Conservation (phyloP, 306 rosid species). For the Hylodesmum podocarpum region DNA sequence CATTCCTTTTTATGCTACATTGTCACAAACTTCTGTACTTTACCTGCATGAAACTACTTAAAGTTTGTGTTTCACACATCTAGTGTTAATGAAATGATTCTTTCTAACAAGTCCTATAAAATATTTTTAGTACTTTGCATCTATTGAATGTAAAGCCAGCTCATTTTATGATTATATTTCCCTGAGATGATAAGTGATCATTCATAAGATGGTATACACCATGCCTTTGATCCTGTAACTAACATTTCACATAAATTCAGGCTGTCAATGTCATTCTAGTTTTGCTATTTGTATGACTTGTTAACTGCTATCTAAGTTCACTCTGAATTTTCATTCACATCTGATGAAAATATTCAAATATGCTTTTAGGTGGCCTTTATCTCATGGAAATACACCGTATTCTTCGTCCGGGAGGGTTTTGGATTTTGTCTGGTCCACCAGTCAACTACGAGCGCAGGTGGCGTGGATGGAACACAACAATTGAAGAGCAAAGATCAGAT, state of each 20-base stretch:
- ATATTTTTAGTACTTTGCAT: not conserved
- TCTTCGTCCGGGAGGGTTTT: slow-evolving; percentile 97
- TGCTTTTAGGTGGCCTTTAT: slow-evolving; percentile 81
- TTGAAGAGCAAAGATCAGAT: slow-evolving; percentile 84
- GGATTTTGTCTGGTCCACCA: slow-evolving; percentile 97
- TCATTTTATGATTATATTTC: not conserved
- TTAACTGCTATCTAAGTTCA: not conserved
- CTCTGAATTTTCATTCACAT: not conserved
- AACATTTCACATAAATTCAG: slow-evolving; percentile 1
- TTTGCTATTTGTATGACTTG: not conserved
- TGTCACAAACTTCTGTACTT: not conserved
- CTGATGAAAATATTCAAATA: not conserved
- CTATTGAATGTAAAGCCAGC: not conserved
- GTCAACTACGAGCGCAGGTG: slow-evolving; percentile 85
- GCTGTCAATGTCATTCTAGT: not conserved
- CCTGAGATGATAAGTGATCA: not conserved
- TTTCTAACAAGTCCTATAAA: not conserved
- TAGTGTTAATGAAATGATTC: not conserved
- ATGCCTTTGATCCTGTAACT: not conserved
- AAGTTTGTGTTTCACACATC: not conserved
- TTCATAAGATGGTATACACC: not conserved
- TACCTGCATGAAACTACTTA: slow-evolving; percentile 6
- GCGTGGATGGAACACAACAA: slow-evolving; percentile 96
- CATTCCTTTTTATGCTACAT: not conserved
- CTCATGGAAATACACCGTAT: slow-evolving; percentile 85